phyloP scores from a whole-genome alignment of 495 filamentous ascomycete species.

The Aspergillus hancockii region DNA sequence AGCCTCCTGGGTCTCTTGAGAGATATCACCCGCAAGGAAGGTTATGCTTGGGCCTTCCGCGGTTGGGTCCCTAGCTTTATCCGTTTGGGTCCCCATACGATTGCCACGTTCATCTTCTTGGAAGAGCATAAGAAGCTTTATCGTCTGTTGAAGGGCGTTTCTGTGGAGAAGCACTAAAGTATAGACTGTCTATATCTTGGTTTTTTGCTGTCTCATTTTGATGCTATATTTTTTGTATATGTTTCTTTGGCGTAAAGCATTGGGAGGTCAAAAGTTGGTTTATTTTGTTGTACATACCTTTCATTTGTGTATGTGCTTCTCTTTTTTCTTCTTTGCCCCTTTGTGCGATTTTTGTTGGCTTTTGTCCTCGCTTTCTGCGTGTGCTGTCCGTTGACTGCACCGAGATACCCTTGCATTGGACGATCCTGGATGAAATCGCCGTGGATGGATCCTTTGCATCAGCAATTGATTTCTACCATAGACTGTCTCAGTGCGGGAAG shows the following conservation, averaged over 20 bases:
- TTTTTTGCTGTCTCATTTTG: conserved; percentile 10
- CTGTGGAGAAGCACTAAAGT: conserved; percentile 8
- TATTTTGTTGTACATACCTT: conserved; percentile 19
- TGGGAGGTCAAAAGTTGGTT: conserved; percentile 23
- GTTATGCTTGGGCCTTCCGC: conserved; percentile 86
- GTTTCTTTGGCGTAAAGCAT: conserved; percentile 21
- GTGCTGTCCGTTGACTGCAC: conserved; percentile 10
- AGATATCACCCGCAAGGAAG: conserved; percentile 76
- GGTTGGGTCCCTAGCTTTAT: conserved; percentile 99
- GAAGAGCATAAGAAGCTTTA: conserved; percentile 71
- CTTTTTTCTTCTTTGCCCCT: conserved; percentile 6
- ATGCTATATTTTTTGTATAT: conserved; percentile 13
- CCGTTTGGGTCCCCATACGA: conserved; percentile 88
- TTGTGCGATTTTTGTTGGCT: conserved; percentile 5
- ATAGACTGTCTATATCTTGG: conserved; percentile 20
- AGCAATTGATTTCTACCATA: not conserved
- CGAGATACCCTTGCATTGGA: conserved; percentile 11
- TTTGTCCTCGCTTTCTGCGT: conserved; percentile 4
- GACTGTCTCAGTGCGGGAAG: not conserved
- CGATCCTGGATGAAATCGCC: not conserved
- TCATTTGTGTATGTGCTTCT: conserved; percentile 9
- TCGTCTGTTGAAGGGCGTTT: conserved; percentile 46
- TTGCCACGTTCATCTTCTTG: conserved; percentile 91
- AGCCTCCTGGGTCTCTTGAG: conserved; percentile 59
- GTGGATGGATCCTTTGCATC: not conserved